Percentiles rank a stretch among this genome's conserved stretches.
Evolutionary conservation across 2,329 filamentous ascomycete species (phyloP).

Genomic region (Exutisphaerella laricina): DNA sequence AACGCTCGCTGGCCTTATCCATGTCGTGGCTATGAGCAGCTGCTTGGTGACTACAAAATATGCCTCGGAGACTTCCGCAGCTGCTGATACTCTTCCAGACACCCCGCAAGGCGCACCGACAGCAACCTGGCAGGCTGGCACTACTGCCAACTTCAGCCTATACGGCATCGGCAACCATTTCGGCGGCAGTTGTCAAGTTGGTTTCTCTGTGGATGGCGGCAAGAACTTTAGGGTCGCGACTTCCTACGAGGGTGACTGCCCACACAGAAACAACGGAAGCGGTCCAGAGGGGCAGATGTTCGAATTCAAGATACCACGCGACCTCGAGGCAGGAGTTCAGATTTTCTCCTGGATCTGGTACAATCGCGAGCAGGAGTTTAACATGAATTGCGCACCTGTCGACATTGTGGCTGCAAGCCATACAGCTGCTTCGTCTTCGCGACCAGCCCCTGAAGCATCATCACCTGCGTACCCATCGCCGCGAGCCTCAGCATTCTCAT

Average conservation of each 20-base stretch:
- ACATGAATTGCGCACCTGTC: conserved; percentile 43
- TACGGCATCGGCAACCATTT: conserved; percentile 39
- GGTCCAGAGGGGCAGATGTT: conserved; percentile 41
- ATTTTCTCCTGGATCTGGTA: conserved; percentile 47
- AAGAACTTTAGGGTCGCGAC: conserved; percentile 42
- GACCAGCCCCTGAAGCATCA: not conserved
- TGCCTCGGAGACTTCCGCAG: not conserved
- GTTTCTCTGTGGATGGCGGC: conserved; percentile 39
- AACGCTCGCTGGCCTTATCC: conserved; percentile 30
- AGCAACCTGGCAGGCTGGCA: conserved; percentile 41
- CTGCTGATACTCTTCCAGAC: conserved; percentile 9
- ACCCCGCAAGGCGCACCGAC: conserved; percentile 40
- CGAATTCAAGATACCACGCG: conserved; percentile 41
- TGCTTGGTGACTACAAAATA: conserved; percentile 28
- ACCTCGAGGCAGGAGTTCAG: conserved; percentile 38
- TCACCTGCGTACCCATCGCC: not conserved
- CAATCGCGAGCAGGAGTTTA: conserved; percentile 44
- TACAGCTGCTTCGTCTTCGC: not conserved
- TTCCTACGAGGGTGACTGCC: conserved; percentile 45
- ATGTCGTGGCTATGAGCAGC: conserved; percentile 42
- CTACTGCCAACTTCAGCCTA: conserved; percentile 39
- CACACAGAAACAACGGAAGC: conserved; percentile 36
- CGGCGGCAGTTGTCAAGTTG: conserved; percentile 45
- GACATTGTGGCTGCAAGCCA: conserved; percentile 33
- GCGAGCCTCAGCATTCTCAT: not conserved